Evolutionary conservation across 352 stramenopile species (phyloP).

Genomic region (Halophytophthora batemanensis): DNA sequence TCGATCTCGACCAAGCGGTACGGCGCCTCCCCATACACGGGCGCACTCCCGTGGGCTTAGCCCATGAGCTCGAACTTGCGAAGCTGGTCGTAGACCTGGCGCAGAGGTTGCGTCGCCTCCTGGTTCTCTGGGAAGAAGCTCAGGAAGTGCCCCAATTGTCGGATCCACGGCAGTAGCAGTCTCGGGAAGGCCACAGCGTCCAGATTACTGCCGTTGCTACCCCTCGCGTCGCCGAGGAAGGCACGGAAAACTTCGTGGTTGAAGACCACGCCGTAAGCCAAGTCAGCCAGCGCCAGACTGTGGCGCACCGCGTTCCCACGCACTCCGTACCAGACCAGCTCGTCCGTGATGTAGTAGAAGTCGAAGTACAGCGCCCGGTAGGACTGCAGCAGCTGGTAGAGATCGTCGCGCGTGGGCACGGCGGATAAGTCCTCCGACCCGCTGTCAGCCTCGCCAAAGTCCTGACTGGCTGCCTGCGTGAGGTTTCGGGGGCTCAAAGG

Average conservation of each 20-base stretch:
- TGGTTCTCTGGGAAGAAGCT: constrained; percentile 88
- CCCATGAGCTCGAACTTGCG: constrained; percentile 56
- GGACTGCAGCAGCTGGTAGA: constrained; percentile 67
- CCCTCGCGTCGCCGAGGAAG: constrained; percentile 39
- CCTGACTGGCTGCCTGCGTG: constrained; percentile 20
- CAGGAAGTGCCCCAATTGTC: constrained; percentile 83
- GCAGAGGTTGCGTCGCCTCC: constrained; percentile 70
- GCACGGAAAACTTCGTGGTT: constrained; percentile 79
- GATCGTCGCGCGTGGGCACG: constrained; percentile 29
- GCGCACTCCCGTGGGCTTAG: neutral
- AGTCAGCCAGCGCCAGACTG: constrained; percentile 74
- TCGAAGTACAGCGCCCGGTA: constrained; percentile 87
- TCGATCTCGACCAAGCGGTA: neutral
- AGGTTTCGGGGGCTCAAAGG: constrained; percentile 64
- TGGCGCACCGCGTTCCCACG: constrained; percentile 79
- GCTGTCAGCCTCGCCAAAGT: constrained; percentile 34
- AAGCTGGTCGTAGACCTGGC: constrained; percentile 78
- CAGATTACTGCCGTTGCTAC: constrained; percentile 9
- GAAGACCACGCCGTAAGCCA: constrained; percentile 85
- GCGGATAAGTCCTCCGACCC: constrained; percentile 6
- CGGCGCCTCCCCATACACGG: neutral
- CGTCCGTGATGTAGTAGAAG: constrained; percentile 91
- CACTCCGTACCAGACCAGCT: constrained; percentile 86
- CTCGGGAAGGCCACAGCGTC: constrained; percentile 47
- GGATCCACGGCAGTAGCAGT: constrained; percentile 80